These are phyloP conservation scores for Phytophthora palmivora DNA, from an alignment of 352 stramenopile genomes.

Conservation along the genomic window DNA sequence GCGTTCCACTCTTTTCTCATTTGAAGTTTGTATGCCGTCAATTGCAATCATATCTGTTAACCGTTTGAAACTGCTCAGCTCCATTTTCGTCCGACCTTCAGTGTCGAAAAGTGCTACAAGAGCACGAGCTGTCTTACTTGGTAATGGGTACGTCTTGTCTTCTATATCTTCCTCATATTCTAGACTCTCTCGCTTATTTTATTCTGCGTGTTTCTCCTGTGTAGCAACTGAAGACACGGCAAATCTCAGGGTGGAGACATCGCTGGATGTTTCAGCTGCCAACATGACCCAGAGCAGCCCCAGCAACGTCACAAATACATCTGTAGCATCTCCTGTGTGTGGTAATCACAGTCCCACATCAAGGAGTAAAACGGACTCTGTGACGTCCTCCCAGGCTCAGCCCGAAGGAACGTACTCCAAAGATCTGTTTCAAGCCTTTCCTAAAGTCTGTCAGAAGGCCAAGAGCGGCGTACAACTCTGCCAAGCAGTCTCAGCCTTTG, in stretches of 20 bases:
- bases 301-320: background rate
- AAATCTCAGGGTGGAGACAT: conserved; percentile 22
- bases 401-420: conserved; percentile 57
- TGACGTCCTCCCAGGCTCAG: conserved; percentile 15
- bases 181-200: conserved; percentile 1
- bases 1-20: background rate
- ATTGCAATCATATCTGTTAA: conserved; percentile 27
- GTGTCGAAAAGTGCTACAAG: conserved; percentile 15
- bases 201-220: conserved; percentile 1
- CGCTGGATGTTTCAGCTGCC: conserved; percentile 1
- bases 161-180: background rate
- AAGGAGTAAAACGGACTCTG: conserved; percentile 1
- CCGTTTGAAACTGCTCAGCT: conserved; percentile 26
- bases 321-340: conserved; percentile 1
- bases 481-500: conserved; percentile 68
- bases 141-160: conserved; percentile 26
- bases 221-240: conserved; percentile 12
- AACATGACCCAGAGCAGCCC: conserved; percentile 14
- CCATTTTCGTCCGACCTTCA: conserved; percentile 36
- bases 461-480: conserved; percentile 82
- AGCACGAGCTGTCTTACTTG: background rate
- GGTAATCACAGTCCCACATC: conserved; percentile 19
- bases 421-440: conserved; percentile 77
- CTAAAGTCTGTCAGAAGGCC: conserved; percentile 75
- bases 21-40: conserved; percentile 21